Percentiles rank a stretch among this genome's conserved stretches.
Evolutionary conservation across 2,329 filamentous ascomycete species (phyloP).

Genomic region (Basipetospora chlamydospora): DNA sequence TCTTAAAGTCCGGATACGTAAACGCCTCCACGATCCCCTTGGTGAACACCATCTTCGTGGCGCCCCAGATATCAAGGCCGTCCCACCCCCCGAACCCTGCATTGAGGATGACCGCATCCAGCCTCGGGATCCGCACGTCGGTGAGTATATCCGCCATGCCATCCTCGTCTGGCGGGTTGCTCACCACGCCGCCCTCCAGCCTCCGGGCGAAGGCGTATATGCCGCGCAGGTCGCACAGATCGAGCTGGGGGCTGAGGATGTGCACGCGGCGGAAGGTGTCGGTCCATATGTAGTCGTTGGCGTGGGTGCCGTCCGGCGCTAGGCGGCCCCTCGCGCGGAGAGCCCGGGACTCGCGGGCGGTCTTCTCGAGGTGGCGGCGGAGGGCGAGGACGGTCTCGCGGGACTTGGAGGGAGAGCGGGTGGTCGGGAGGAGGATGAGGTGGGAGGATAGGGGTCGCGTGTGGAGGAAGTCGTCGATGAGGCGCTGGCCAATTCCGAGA

Average conservation of each 20-base stretch:
- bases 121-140: constrained; percentile 43
- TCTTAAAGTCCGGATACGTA: constrained; percentile 70
- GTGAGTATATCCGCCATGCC: constrained; percentile 19
- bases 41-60: constrained; percentile 29
- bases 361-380: constrained; percentile 43
- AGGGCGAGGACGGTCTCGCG: constrained; percentile 54
- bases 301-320: constrained; percentile 17
- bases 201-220: constrained; percentile 33
- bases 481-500: constrained; percentile 65
- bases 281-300: constrained; percentile 15
- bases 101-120: constrained; percentile 74
- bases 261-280: constrained; percentile 37
- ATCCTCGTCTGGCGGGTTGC: constrained; percentile 26
- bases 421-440: constrained; percentile 71
- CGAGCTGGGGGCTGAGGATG: constrained; percentile 41
- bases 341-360: constrained; percentile 20
- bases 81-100: constrained; percentile 80
- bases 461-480: constrained; percentile 79
- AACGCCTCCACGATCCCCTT: constrained; percentile 48
- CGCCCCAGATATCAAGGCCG: constrained; percentile 41
- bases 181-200: constrained; percentile 28
- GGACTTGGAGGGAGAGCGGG: constrained; percentile 61
- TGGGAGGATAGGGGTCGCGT: constrained; percentile 51
- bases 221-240: constrained; percentile 42
- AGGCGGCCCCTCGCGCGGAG: constrained; percentile 26